Conservation (phyloP, 2,329 filamentous ascomycete species). For the Microdochium trichocladiopsis region DNA sequence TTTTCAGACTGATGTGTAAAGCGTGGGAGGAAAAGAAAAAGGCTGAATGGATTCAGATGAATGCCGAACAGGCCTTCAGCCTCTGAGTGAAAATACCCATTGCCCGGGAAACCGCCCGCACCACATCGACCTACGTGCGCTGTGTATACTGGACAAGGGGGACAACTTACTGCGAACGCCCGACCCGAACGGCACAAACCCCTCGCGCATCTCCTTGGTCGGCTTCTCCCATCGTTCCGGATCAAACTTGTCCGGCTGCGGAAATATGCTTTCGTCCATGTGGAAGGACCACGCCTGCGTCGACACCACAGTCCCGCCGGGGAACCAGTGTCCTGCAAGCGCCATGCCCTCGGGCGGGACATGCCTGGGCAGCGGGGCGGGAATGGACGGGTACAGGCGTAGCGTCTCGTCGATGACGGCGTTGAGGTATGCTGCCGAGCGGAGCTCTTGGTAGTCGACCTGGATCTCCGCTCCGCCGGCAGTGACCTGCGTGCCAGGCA, state of each 20-base stretch:
- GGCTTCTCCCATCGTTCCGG: slow-evolving; percentile 14
- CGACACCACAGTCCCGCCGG: slow-evolving; percentile 22
- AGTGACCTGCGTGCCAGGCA: slow-evolving; percentile 5
- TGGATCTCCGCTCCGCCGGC: slow-evolving; percentile 1
- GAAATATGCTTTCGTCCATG: slow-evolving; percentile 24
- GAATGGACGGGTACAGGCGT: slow-evolving; percentile 22
- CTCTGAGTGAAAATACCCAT: slow-evolving; percentile 10
- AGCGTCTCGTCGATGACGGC: slow-evolving; percentile 19
- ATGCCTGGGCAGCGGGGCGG: slow-evolving; percentile 21
- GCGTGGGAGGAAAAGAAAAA: not conserved
- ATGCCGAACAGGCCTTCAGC: too few species aligned
- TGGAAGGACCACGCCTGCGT: slow-evolving; percentile 33
- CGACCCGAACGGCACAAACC: slow-evolving; percentile 18
- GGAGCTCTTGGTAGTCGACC: slow-evolving; percentile 20
- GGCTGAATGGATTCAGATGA: slow-evolving; percentile 16
- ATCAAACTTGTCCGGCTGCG: slow-evolving; percentile 22
- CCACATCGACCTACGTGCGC: too few species aligned
- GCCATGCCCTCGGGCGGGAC: slow-evolving; percentile 22
- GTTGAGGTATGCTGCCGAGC: slow-evolving; percentile 24
- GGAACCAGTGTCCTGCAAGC: slow-evolving; percentile 24
- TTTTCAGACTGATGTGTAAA: too few species aligned
- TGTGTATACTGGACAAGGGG: not conserved
- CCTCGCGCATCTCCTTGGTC: slow-evolving; percentile 16
- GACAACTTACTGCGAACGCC: slow-evolving; percentile 13
- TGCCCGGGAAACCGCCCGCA: slow-evolving; percentile 22